Conservation (phyloP, 352 stramenopile genomes). For the Aphanomyces cochlioides region DNA sequence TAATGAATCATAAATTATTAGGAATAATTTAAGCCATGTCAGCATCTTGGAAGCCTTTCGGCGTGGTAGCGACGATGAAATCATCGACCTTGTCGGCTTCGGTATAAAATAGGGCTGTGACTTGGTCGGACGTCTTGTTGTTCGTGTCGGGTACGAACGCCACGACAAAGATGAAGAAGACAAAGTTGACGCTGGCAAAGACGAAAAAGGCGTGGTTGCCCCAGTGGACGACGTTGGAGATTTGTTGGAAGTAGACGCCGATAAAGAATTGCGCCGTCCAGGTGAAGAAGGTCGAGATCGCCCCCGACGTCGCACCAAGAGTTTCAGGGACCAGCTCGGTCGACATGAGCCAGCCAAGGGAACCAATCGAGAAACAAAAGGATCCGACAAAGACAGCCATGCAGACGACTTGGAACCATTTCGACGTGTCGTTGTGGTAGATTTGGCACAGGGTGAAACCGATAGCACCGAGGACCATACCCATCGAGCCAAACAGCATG, state of each 20-base stretch:
- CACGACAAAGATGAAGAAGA: conserved; percentile 37
- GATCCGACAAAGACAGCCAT: conserved; percentile 23
- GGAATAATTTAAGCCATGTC: no score
- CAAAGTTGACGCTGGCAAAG: conserved; percentile 40
- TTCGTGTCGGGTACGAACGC: conserved; percentile 43
- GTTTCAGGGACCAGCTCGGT: conserved; percentile 53
- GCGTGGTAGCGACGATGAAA: no score
- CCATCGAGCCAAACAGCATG: conserved; percentile 27
- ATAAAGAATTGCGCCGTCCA: conserved; percentile 54
- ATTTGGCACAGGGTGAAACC: conserved; percentile 27
- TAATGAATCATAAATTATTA: no score
- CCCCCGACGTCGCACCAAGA: conserved; percentile 44
- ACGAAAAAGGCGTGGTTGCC: conserved; percentile 38
- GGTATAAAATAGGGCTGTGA: neutral
- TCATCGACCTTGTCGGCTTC: neutral
- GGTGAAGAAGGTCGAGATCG: conserved; percentile 49
- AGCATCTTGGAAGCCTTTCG: no score
- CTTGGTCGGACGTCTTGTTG: conserved; percentile 40
- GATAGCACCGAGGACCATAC: neutral
- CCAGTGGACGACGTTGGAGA: conserved; percentile 40
- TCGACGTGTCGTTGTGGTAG: conserved; percentile 30
- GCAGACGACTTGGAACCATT: conserved; percentile 41
- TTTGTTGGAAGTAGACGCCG: conserved; percentile 47
- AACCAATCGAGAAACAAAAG: conserved; percentile 42
- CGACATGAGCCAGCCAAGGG: conserved; percentile 48